These are phyloP conservation scores for Lagenaria siceraria DNA, from an alignment of 306 rosid species.

Conservation along the genomic window DNA sequence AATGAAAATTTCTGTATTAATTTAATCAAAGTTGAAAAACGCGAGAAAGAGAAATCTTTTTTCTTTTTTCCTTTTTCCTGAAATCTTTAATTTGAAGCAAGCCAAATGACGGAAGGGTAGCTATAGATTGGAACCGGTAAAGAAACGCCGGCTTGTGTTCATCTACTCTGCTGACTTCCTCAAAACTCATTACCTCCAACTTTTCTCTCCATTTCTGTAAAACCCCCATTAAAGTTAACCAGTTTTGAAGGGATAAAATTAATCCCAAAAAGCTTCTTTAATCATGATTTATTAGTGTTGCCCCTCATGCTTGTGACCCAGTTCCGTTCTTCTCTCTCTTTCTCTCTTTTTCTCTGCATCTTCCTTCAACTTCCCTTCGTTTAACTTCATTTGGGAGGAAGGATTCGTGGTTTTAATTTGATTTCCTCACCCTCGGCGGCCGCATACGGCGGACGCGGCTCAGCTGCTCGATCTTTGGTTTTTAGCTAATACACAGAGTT, in stretches of 20 bases:
- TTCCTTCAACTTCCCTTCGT: not conserved
- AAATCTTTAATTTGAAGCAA: not conserved
- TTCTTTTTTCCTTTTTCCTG: not conserved
- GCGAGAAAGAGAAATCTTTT: not conserved
- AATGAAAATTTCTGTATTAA: not conserved
- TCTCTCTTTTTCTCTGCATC: not conserved
- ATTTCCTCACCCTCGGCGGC: not conserved
- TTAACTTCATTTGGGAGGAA: not conserved
- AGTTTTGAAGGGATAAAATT: not conserved
- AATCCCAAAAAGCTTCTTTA: not conserved
- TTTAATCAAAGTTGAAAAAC: not conserved
- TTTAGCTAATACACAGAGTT: not conserved
- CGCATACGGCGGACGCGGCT: not conserved
- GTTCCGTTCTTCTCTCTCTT: not conserved
- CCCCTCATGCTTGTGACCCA: not conserved
- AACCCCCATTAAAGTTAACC: not conserved
- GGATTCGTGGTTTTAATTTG: not conserved
- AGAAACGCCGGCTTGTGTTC: not conserved
- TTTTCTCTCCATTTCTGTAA: not conserved
- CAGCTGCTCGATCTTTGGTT: not conserved
- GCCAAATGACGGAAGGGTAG: not conserved
- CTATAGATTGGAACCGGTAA: not conserved
- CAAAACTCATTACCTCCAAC: not conserved
- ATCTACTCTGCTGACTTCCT: not conserved
- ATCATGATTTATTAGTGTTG: not conserved